Base-by-base conservation (phyloP, 768 basidiomycete species). In the Leccinellum rugosiceps region DNA sequence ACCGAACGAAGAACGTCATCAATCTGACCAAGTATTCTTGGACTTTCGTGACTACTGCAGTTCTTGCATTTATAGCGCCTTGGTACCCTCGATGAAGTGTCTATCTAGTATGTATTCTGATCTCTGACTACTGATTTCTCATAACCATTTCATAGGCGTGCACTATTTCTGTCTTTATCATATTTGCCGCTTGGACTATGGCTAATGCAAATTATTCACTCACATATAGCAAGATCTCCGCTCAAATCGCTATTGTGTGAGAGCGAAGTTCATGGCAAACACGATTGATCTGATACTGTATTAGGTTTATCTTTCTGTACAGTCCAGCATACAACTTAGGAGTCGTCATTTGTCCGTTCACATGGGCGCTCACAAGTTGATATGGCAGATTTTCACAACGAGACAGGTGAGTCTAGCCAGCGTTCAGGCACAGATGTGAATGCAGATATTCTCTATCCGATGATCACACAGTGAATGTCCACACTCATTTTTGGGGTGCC, bases 401-500 rank as follows among this genome's bases (percentile, higher is more conserved):
- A 90, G 73, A 88, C 87, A 56, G 78, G 90, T 86, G 56, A 72
- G 65, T 52, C 26, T 32, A 25, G 41, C 34, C 41, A 17, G 56
- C 44, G 50, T 46, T 55, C 38, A 50, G 35, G 23, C 19, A 46
- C 52, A 38, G 54, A n/a, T 35, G 30, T 52, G 30, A 47, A 58
- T 30, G 46, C 13, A 57, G 48, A 54, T 49, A 43, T 31, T 41
- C 53, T 53, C 28, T 56, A 26, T 62, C 50, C 51, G 34, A 64
- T 58, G 50, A 58, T 59, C 64, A 32, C 46, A 47, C 52, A 90
- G 91, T 94, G 55, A 95, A 95, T 73, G 92, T 94, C 47, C 88
- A 92, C 72, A 88, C 80, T 58, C 93, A 94, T 68, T 75, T 93
- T 8, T 80, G 84, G 75, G 89, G 85, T 26, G 83, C 86, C 31